Evolutionary conservation across 495 filamentous ascomycete species (phyloP).

Genomic region (Neurospora hispaniola): DNA sequence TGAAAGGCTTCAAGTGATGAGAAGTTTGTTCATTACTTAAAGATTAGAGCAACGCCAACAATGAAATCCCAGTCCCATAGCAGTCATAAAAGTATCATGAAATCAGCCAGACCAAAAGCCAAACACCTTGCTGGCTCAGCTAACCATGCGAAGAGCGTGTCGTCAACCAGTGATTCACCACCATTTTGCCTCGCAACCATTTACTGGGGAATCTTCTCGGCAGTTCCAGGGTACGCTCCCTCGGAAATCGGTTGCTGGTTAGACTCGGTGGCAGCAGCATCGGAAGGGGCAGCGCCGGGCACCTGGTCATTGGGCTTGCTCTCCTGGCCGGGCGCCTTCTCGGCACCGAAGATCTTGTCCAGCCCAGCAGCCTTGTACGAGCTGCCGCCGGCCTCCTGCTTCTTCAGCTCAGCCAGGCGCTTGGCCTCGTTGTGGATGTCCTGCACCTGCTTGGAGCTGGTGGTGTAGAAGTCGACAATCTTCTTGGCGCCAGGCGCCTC

Average conservation of each 20-base stretch:
- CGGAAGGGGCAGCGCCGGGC: constrained; percentile 4
- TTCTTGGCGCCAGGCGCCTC: constrained; percentile 77
- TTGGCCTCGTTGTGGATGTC: constrained; percentile 88
- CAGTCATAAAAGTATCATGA: neutral
- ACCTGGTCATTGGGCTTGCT: constrained; percentile 7
- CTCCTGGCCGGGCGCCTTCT: constrained; percentile 15
- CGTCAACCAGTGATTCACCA: neutral
- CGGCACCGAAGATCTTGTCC: constrained; percentile 34
- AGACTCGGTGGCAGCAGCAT: constrained; percentile 6
- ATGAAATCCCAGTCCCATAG: neutral
- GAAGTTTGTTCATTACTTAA: neutral
- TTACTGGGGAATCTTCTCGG: neutral
- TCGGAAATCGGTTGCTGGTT: constrained; percentile 1
- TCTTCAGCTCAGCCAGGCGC: constrained; percentile 79
- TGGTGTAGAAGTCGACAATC: constrained; percentile 74
- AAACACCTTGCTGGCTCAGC: neutral
- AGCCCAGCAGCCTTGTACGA: constrained; percentile 38
- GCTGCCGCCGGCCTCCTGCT: constrained; percentile 45
- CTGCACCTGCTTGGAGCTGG: constrained; percentile 71
- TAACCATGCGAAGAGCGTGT: neutral
- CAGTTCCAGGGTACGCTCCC: neutral
- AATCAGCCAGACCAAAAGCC: neutral
- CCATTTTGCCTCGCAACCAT: neutral
- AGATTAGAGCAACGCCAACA: neutral
- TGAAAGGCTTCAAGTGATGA: neutral